phyloP scores from a whole-genome alignment of 2,329 filamentous ascomycete genomes.

The Penicillium sp. region DNA sequence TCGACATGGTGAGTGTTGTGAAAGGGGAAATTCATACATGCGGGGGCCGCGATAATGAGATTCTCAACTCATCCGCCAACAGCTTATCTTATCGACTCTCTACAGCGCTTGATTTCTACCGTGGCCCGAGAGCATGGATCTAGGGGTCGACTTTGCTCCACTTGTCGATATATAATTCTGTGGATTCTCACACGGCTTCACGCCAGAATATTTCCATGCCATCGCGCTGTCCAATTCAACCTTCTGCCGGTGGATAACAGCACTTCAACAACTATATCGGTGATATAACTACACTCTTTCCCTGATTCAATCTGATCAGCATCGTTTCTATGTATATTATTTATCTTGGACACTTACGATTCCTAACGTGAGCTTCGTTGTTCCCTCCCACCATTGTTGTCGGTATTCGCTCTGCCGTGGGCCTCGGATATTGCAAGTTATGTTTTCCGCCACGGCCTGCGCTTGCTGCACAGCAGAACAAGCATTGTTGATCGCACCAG shows the following conservation, averaged over 20 bases:
- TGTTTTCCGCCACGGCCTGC: conserved; percentile 54
- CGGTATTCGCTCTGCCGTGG: no score
- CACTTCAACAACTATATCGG: conserved; percentile 46
- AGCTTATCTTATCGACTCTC: no score
- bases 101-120: no score
- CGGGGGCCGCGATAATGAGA: no score
- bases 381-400: no score
- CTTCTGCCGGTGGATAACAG: conserved; percentile 40
- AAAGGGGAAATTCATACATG: neutral
- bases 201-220: conserved; percentile 37
- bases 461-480: conserved; percentile 57
- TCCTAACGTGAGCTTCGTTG: conserved; percentile 57
- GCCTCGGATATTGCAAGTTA: conserved; percentile 49
- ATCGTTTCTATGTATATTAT: neutral
- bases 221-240: conserved; percentile 47
- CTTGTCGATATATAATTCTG: no score
- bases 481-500: conserved; percentile 51
- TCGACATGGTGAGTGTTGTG: neutral
- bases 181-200: neutral
- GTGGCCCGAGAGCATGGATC: no score
- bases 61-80: no score
- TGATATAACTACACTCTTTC: conserved; percentile 48
- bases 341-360: conserved; percentile 42
- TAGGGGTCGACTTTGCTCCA: no score
- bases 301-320: conserved; percentile 25